phyloP scores from a whole-genome alignment of 2,329 filamentous ascomycete genomes.

The Talaromyces sp. region DNA sequence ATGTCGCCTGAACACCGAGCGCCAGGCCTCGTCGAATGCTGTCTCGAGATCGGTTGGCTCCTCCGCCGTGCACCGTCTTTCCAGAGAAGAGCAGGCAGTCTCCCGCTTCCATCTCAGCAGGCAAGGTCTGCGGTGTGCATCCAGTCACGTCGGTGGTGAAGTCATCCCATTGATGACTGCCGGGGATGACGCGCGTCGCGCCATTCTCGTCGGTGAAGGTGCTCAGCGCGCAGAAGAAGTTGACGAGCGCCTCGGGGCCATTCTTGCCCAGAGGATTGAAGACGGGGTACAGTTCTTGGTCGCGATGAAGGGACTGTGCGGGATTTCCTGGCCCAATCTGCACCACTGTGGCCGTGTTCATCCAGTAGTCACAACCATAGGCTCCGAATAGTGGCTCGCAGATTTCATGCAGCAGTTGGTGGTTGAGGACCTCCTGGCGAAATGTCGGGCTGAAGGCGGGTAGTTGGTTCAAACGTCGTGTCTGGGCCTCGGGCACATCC shows the following conservation, averaged over 20 bases:
- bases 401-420: no score
- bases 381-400: no score
- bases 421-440: no score
- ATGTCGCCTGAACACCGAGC: neutral
- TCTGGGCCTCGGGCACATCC: no score
- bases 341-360: neutral
- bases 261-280: neutral
- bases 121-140: slow-evolving; percentile 3
- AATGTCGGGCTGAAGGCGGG: no score
- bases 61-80: slow-evolving; percentile 13
- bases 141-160: neutral
- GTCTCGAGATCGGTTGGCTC: slow-evolving; percentile 3
- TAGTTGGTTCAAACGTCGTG: no score
- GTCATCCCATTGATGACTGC: slow-evolving; percentile 16
- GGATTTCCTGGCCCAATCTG: neutral
- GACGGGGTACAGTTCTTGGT: neutral
- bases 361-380: neutral
- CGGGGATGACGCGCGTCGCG: slow-evolving; percentile 20
- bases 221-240: slow-evolving; percentile 13
- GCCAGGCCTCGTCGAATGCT: slow-evolving; percentile 13
- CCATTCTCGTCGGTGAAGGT: slow-evolving; percentile 20
- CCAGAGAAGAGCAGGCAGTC: slow-evolving; percentile 12
- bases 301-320: slow-evolving; percentile 2
- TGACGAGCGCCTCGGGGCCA: slow-evolving; percentile 7
- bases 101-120: slow-evolving; percentile 13